Percentiles rank a stretch among this genome's conserved stretches.
phyloP scores from a whole-genome alignment of 2,329 filamentous ascomycete species.

The Monosporascus sp. region DNA sequence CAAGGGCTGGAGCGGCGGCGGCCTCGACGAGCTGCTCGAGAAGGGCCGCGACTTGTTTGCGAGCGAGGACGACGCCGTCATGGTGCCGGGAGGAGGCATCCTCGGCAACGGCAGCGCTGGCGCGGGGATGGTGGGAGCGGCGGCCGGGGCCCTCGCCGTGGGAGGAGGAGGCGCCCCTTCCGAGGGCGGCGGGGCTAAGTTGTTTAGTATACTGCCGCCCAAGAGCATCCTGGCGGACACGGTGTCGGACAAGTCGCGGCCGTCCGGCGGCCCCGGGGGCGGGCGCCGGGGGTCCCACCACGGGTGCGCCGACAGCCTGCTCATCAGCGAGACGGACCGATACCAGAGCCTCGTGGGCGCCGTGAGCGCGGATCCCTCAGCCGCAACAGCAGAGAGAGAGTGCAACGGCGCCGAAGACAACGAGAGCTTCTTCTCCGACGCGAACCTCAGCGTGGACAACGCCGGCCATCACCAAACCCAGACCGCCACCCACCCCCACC shows the following conservation, averaged over 20 bases:
- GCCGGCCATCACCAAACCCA: constrained; percentile 1
- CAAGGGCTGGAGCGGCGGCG: constrained; percentile 64
- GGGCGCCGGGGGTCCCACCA: constrained; percentile 25
- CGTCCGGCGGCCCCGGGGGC: constrained; percentile 13
- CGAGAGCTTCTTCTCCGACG: constrained; percentile 50
- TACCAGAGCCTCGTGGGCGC: constrained; percentile 55
- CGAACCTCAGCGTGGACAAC: constrained; percentile 48
- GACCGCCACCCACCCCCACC: no score
- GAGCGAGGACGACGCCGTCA: constrained; percentile 27
- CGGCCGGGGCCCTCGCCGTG: constrained; percentile 25
- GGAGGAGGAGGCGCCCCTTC: constrained; percentile 21
- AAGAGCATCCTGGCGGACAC: constrained; percentile 57
- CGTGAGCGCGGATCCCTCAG: constrained; percentile 27
- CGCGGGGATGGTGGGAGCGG: constrained; percentile 26
- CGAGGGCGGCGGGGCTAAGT: constrained; percentile 34
- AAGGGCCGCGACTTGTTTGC: constrained; percentile 59
- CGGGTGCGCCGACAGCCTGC: constrained; percentile 48
- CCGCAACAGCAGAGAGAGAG: constrained; percentile 10
- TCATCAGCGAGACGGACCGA: constrained; percentile 41
- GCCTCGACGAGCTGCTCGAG: constrained; percentile 60
- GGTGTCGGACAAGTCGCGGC: constrained; percentile 29
- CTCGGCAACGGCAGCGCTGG: constrained; percentile 10
- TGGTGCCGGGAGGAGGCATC: not conserved
- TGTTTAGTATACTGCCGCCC: constrained; percentile 61
- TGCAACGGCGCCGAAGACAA: constrained; percentile 31